phyloP scores from a whole-genome alignment of 2,329 filamentous ascomycete genomes.

The Xylariaceae sp. region DNA sequence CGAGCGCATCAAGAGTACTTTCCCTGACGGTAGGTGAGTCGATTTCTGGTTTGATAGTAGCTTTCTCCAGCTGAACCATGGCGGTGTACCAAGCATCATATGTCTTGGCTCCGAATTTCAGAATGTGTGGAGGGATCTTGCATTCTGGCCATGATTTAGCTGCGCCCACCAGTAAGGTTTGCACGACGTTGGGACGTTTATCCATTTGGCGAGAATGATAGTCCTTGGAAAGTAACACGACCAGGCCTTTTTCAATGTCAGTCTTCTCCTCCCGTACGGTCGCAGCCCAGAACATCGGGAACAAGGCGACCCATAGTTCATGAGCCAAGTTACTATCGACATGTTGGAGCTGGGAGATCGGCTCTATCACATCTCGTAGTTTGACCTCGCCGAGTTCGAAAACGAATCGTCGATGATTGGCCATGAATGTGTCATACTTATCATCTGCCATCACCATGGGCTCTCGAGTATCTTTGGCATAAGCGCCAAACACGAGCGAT shows the following conservation, averaged over 20 bases:
- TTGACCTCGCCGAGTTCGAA: conserved; percentile 84
- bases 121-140: conserved; percentile 92
- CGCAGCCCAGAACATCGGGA: conserved; percentile 93
- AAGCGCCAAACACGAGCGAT: conserved; percentile 75
- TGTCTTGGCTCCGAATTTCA: conserved; percentile 93
- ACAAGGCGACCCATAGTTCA: conserved; percentile 88
- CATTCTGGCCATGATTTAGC: conserved; percentile 85
- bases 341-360: conserved; percentile 90
- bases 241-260: conserved; percentile 89
- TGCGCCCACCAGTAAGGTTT: conserved; percentile 87
- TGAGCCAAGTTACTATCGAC: conserved; percentile 82
- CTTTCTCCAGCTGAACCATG: conserved; percentile 86
- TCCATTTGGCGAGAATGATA: conserved; percentile 95
- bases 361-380: conserved; percentile 86
- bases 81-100: conserved; percentile 99
- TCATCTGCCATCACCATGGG: conserved; percentile 79
- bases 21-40: conserved; percentile 87
- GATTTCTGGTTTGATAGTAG: conserved; percentile 81
- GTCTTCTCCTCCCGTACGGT: conserved; percentile 85
- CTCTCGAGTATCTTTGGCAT: conserved; percentile 71
- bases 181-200: conserved; percentile 92
- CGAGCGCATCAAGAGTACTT: conserved; percentile 94
- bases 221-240: conserved; percentile 90
- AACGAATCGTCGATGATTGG: conserved; percentile 82
- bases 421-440: conserved; percentile 80